phyloP scores from a whole-genome alignment of 176 grass and related monocot species.

The Triticum monococcum region DNA sequence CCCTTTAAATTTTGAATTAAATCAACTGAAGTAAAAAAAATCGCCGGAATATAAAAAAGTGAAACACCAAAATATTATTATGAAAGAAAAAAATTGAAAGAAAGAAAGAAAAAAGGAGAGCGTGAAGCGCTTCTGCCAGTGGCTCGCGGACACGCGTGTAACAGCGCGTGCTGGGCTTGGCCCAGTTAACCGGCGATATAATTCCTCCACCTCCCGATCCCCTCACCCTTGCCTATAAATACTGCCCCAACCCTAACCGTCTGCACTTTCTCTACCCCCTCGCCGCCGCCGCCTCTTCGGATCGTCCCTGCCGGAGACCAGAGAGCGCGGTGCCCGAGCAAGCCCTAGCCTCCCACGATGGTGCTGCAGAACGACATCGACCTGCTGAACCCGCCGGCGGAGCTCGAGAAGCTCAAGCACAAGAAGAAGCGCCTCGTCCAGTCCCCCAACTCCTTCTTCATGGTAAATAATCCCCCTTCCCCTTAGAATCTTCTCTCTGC shows the following conservation, averaged over 20 bases:
- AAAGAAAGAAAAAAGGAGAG: no score
- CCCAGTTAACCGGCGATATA: no score
- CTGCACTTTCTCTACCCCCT: background rate
- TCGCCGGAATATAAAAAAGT: no score
- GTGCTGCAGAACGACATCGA: constrained; percentile 84
- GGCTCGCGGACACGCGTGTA: no score
- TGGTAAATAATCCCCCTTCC: constrained; percentile 29
- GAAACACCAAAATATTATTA: no score
- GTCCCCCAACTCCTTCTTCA: constrained; percentile 84
- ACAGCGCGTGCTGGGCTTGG: no score
- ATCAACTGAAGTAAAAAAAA: no score
- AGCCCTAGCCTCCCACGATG: constrained; percentile 21
- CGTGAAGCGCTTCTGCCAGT: no score
- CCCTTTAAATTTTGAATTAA: no score
- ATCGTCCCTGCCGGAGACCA: constrained; percentile 11
- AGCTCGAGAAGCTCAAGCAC: constrained; percentile 87
- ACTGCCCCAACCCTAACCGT: background rate
- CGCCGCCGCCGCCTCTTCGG: background rate
- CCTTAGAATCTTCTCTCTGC: no score
- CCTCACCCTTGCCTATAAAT: background rate
- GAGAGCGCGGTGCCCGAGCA: constrained; percentile 24
- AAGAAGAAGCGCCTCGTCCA: constrained; percentile 94
- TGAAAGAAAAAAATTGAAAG: no score
- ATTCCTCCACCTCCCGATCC: background rate
- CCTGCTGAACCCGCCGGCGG: constrained; percentile 76